A percentile compares a stretch with the other conserved stretches of the same genome.
Evolutionary conservation across 352 stramenopile genomes (phyloP).

Genomic region (Nothophytophthora sp.): DNA sequence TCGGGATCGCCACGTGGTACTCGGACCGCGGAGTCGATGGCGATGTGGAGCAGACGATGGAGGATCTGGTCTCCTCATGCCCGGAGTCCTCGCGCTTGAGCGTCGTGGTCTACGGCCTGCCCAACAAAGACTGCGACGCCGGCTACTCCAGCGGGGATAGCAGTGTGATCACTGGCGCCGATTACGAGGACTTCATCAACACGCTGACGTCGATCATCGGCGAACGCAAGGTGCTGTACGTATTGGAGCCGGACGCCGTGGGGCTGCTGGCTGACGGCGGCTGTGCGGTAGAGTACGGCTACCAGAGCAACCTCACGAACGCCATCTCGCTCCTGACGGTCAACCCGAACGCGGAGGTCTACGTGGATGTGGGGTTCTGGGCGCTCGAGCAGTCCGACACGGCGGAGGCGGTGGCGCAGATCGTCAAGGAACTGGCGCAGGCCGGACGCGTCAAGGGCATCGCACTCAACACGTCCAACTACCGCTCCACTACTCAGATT

Average conservation of each 20-base stretch:
- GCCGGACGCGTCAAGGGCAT: conserved; percentile 39
- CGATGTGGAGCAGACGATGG: conserved; percentile 31
- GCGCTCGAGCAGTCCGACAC: conserved; percentile 30
- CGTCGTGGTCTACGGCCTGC: conserved; percentile 62
- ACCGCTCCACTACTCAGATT: conserved; percentile 41
- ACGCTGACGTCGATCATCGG: conserved; percentile 28
- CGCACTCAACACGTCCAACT: conserved; percentile 62
- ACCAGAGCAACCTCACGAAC: conserved; percentile 43
- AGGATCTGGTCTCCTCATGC: conserved; percentile 38
- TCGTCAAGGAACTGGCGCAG: conserved; percentile 31
- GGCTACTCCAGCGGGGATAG: conserved; percentile 39
- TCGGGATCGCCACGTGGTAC: conserved; percentile 72
- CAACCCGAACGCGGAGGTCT: conserved; percentile 58
- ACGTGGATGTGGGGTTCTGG: conserved; percentile 67
- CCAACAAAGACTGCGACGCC: conserved; percentile 56
- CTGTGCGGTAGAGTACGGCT: conserved; percentile 41
- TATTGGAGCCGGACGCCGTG: conserved; percentile 63
- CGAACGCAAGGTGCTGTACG: conserved; percentile 44
- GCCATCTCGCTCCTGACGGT: conserved; percentile 47
- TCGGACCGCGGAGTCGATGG: conserved; percentile 43
- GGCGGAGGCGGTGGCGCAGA: conserved; percentile 23
- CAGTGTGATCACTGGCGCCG: conserved; percentile 24
- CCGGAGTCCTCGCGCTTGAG: conserved; percentile 40
- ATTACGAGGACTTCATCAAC: conserved; percentile 48
- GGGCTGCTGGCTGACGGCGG: conserved; percentile 39